These are phyloP conservation scores for Vaccinium macrocarpon DNA, from an alignment of 148 eudicot genomes.

Conservation along the genomic window DNA sequence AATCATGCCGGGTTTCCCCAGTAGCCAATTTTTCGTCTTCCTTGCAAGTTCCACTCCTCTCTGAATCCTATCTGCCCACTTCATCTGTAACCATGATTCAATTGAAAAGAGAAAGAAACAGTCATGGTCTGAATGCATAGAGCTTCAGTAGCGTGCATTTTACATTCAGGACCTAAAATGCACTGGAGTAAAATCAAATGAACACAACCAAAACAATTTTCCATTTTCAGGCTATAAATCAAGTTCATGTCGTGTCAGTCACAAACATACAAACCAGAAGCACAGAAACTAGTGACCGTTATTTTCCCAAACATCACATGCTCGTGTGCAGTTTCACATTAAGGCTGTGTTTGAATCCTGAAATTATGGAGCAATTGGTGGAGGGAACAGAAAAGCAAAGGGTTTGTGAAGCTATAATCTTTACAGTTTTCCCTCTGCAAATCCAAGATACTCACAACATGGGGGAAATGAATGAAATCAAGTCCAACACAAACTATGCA, in stretches of 20 bases:
- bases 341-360: not conserved
- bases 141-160: not conserved
- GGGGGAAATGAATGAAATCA: not conserved
- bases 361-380: not conserved
- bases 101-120: not conserved
- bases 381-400: not conserved
- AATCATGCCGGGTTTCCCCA: conserved; percentile 81
- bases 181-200: not conserved
- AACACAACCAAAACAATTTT: not conserved
- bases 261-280: not conserved
- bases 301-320: not conserved
- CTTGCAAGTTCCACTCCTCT: conserved; percentile 67
- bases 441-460: not conserved
- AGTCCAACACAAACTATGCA: not conserved
- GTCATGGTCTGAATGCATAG: not conserved
- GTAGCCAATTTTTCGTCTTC: conserved; percentile 93
- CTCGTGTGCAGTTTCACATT: not conserved
- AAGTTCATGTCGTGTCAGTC: not conserved
- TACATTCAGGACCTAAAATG: not conserved
- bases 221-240: not conserved
- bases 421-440: not conserved
- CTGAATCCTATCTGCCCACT: conserved; percentile 90
- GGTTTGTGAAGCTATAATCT: not conserved
- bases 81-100: conserved; percentile 59
- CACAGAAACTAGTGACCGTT: not conserved